Evolutionary conservation across 371 early-diverging fungal species (phyloP).

Genomic region (Capillidium rhysosporum): DNA sequence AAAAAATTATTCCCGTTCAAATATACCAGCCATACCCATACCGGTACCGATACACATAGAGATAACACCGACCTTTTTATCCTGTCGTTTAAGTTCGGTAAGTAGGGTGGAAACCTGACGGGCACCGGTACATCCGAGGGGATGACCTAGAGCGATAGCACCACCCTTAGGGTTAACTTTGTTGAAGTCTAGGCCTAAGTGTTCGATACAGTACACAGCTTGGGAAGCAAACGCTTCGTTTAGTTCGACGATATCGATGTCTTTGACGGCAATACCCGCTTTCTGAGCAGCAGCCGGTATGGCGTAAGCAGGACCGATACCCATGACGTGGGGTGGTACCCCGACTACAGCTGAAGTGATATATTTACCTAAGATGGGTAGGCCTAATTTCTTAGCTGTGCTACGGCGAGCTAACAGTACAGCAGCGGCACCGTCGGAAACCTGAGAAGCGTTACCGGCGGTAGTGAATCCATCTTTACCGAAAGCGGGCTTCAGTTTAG

Average conservation of each 20-base stretch:
- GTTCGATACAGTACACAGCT: constrained; percentile 78
- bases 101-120: constrained; percentile 90
- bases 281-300: constrained; percentile 78
- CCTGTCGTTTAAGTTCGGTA: constrained; percentile 75
- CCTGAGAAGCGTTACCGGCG: constrained; percentile 96
- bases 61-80: constrained; percentile 69
- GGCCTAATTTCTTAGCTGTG: constrained; percentile 70
- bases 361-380: constrained; percentile 76
- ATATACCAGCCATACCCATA: constrained; percentile 89
- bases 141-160: constrained; percentile 94
- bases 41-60: constrained; percentile 96
- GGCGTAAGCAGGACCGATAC: constrained; percentile 86
- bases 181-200: constrained; percentile 56
- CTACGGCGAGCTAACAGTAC: constrained; percentile 88
- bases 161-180: constrained; percentile 98
- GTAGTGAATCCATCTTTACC: constrained; percentile 72
- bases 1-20: constrained; percentile 58
- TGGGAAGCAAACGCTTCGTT: constrained; percentile 99
- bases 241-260: constrained; percentile 70
- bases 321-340: constrained; percentile 89
- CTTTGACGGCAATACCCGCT: constrained; percentile 53
- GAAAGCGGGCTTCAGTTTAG: constrained; percentile 85
- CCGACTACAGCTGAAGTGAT: constrained; percentile 80
- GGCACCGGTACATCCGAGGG: constrained; percentile 84
- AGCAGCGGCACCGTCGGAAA: constrained; percentile 96